Percentiles rank a stretch among this genome's conserved stretches.
phyloP scores from a whole-genome alignment of 1,284 basidiomycete genomes.

The Ustilago xerochloae region DNA sequence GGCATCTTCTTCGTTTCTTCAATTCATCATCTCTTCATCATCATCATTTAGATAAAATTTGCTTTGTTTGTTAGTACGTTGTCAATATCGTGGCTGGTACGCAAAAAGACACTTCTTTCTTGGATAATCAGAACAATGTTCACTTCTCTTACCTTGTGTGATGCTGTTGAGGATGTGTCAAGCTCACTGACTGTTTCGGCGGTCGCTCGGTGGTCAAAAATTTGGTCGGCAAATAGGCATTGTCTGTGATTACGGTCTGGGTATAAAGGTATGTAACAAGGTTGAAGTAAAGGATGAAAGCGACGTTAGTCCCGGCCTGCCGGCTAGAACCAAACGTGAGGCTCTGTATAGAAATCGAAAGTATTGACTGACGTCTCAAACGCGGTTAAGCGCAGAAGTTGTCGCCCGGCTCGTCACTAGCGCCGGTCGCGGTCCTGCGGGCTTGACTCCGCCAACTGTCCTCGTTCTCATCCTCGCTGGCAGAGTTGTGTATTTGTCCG shows the following conservation, averaged over 20 bases:
- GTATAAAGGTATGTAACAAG: conserved; percentile 7
- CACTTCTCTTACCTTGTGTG: no score
- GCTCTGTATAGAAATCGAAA: conserved; percentile 11
- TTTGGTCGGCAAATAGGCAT: neutral
- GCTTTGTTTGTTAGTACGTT: no score
- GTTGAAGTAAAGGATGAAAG: neutral
- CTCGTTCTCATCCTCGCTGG: conserved; percentile 1
- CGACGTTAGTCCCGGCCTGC: no score
- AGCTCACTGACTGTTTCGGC: neutral
- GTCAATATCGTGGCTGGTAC: no score
- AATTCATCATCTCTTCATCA: no score
- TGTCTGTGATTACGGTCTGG: neutral
- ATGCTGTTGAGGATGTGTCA: no score
- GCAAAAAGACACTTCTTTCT: no score
- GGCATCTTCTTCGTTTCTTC: neutral
- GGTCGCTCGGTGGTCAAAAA: neutral
- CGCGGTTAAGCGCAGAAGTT: conserved; percentile 11
- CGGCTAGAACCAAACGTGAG: no score
- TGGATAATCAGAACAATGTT: no score
- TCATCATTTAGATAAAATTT: no score
- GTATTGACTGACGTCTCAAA: neutral
- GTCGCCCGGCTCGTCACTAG: conserved; percentile 10
- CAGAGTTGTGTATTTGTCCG: conserved; percentile 10
- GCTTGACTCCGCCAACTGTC: neutral
- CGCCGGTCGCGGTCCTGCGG: conserved; percentile 18